These are phyloP conservation scores for Gastrolobium villosum DNA, from an alignment of 306 rosid species.

Conservation along the genomic window DNA sequence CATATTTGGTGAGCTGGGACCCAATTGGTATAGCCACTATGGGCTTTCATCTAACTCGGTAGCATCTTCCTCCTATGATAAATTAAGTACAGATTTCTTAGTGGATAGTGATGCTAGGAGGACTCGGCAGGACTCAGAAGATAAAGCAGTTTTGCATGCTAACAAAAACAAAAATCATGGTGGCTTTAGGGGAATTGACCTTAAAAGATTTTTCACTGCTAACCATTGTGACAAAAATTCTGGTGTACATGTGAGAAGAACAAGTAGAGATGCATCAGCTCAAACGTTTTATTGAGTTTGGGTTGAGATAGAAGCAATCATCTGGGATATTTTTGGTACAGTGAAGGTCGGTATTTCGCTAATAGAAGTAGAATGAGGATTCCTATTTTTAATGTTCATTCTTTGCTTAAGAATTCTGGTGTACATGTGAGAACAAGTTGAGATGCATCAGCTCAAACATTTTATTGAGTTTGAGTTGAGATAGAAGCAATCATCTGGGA, in stretches of 20 bases:
- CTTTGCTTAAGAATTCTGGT: constrained; percentile 50
- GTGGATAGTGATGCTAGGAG: constrained; percentile 49
- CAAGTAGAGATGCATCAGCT: constrained; percentile 64
- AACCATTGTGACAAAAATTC: constrained; percentile 57
- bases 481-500: constrained; percentile 53
- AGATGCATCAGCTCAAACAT: constrained; percentile 70
- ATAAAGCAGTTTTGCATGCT: constrained; percentile 60
- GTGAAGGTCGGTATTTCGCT: constrained; percentile 43
- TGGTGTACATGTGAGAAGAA: constrained; percentile 61
- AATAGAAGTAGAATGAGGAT: constrained; percentile 40
- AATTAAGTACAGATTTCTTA: constrained; percentile 52
- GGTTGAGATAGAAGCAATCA: constrained; percentile 62
- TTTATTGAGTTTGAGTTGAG: constrained; percentile 84
- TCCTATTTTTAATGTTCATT: too few relatives aligned
- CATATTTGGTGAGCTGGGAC: constrained; percentile 72
- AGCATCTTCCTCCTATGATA: constrained; percentile 59
- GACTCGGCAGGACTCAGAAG: constrained; percentile 48
- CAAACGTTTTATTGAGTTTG: constrained; percentile 85
- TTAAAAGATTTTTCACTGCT: constrained; percentile 53
- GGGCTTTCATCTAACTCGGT: constrained; percentile 51
- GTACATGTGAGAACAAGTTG: constrained; percentile 61
- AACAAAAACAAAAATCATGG: constrained; percentile 60
- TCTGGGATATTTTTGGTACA: constrained; percentile 51
- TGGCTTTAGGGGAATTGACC: constrained; percentile 62
- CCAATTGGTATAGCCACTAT: constrained; percentile 58